These are phyloP conservation scores for Juglanconis juglandina DNA, from an alignment of 2,329 filamentous ascomycete genomes.

Conservation along the genomic window DNA sequence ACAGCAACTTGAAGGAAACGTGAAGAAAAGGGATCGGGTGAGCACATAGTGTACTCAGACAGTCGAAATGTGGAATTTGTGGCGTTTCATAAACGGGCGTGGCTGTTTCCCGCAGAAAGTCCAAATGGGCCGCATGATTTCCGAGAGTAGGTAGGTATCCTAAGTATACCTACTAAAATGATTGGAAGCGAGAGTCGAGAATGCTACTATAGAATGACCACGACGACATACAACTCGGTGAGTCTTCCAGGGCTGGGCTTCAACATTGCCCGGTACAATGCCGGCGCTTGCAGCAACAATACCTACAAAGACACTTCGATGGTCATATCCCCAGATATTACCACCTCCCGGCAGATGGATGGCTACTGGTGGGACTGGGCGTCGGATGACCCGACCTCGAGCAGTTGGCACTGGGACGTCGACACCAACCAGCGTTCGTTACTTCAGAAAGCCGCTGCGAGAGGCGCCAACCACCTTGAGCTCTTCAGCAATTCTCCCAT, in stretches of 20 bases:
- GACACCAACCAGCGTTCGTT: slow-evolving; percentile 38
- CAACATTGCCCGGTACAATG: slow-evolving; percentile 42
- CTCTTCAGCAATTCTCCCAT: slow-evolving; percentile 46
- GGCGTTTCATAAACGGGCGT: no score
- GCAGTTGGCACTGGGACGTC: slow-evolving; percentile 38
- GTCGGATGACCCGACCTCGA: slow-evolving; percentile 30
- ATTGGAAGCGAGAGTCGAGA: no score
- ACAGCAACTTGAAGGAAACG: no score
- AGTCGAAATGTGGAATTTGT: no score
- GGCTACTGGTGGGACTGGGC: slow-evolving; percentile 39
- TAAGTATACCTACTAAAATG: no score
- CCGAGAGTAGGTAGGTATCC: no score
- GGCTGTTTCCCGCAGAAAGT: no score
- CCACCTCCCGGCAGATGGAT: slow-evolving; percentile 35
- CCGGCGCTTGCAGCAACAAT: slow-evolving; percentile 37
- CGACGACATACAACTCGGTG: slow-evolving; percentile 27
- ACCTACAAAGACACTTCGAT: slow-evolving; percentile 31
- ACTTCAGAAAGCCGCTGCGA: slow-evolving; percentile 33
- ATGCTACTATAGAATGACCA: slow-evolving; percentile 19
- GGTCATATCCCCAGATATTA: slow-evolving; percentile 35
- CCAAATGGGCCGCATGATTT: no score
- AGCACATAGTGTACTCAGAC: no score
- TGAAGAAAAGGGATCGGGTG: no score
- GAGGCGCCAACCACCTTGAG: slow-evolving; percentile 35
- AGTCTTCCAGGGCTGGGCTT: slow-evolving; percentile 37